Evolutionary conservation across 257 asterid genomes (phyloP).

Genomic region (Nicotiana sylvestris): DNA sequence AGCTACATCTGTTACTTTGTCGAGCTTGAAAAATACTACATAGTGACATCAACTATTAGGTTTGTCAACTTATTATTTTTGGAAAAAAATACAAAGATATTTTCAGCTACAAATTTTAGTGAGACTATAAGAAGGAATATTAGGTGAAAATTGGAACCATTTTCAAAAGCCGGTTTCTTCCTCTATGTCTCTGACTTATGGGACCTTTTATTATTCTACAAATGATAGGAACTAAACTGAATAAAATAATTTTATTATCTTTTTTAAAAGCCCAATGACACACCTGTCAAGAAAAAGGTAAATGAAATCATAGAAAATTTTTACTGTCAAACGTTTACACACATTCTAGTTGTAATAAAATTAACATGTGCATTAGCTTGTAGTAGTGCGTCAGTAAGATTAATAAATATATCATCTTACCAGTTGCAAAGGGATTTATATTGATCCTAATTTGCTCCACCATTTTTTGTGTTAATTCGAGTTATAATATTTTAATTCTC

Average conservation of each 20-base stretch:
- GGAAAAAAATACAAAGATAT: not conserved
- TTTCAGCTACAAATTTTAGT: not conserved
- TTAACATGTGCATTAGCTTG: not conserved
- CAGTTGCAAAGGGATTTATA: not conserved
- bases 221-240: constrained; percentile 2
- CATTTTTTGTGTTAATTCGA: too few species aligned
- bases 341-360: not conserved
- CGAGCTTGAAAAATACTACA: not conserved
- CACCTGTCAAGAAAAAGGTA: not conserved
- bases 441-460: too few species aligned
- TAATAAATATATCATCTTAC: not conserved
- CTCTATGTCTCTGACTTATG: not conserved
- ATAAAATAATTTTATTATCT: not conserved
- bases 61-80: not conserved
- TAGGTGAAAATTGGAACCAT: not conserved
- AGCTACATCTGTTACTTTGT: not conserved
- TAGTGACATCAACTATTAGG: constrained; percentile 1
- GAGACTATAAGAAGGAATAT: not conserved
- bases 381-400: not conserved
- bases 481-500: too few species aligned
- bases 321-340: not conserved
- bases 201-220: not conserved
- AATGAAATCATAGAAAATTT: not conserved
- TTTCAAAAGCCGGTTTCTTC: not conserved
- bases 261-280: not conserved